phyloP scores from a whole-genome alignment of 139 green algal species.

The Chlorella vulgaris region DNA sequence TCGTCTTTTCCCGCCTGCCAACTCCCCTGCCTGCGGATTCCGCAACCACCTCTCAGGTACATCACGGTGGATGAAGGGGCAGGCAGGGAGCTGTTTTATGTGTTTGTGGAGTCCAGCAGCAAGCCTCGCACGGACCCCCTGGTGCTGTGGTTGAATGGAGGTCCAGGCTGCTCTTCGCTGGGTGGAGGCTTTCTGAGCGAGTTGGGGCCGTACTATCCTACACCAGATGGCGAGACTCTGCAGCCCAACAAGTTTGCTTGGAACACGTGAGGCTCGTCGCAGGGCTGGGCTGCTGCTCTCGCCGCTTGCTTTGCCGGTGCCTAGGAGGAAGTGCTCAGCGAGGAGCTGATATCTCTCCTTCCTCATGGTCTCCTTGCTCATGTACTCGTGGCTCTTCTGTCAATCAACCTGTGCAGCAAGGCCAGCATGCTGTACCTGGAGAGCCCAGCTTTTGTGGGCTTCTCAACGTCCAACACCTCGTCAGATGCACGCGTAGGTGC shows the following conservation, averaged over 20 bases:
- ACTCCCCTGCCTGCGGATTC: too few relatives aligned
- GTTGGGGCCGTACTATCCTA: conserved; percentile 82
- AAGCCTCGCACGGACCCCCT: conserved; percentile 48
- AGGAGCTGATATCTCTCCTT: too few relatives aligned
- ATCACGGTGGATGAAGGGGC: conserved; percentile 77
- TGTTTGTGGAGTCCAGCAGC: conserved; percentile 54
- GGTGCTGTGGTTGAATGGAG: conserved; percentile 85
- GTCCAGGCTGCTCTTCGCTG: conserved; percentile 84
- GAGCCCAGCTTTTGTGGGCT: conserved; percentile 86
- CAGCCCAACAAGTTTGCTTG: conserved; percentile 73
- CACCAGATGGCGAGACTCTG: conserved; percentile 35
- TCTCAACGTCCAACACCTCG: conserved; percentile 75
- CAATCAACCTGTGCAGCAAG: neutral
- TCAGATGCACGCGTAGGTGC: conserved; percentile 68
- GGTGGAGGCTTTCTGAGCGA: conserved; percentile 86
- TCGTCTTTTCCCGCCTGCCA: neutral
- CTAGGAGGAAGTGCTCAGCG: too few relatives aligned
- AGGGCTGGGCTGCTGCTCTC: too few relatives aligned
- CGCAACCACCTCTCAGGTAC: too few relatives aligned
- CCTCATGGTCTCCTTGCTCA: too few relatives aligned
- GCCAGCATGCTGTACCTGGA: conserved; percentile 85
- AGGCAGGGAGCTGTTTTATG: conserved; percentile 78
- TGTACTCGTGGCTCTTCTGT: too few relatives aligned
- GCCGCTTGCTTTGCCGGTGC: too few relatives aligned
- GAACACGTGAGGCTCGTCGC: conserved; percentile 52